Percentiles rank a stretch among this genome's conserved stretches.
Conservation (phyloP, 352 stramenopile genomes). For the Phytophthora crassamura region DNA sequence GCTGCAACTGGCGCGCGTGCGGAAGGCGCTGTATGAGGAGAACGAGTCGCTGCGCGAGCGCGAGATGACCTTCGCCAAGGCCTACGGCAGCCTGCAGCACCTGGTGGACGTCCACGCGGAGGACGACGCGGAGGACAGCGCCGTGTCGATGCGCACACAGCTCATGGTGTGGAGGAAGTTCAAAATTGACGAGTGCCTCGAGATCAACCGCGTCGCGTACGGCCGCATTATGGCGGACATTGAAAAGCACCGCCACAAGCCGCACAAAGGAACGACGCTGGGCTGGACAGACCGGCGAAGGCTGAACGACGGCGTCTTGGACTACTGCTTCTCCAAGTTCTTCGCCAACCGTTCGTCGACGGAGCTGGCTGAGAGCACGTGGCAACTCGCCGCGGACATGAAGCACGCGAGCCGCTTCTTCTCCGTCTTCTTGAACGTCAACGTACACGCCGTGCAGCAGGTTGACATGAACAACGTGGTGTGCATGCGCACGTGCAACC, state of each 20-base stretch:
- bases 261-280: conserved; percentile 41
- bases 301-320: conserved; percentile 35
- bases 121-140: conserved; percentile 24
- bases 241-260: conserved; percentile 44
- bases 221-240: conserved; percentile 41
- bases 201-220: conserved; percentile 50
- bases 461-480: conserved; percentile 54
- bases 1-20: conserved; percentile 41
- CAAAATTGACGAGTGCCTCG: conserved; percentile 51
- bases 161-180: conserved; percentile 47
- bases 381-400: conserved; percentile 38
- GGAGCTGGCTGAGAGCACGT: conserved; percentile 40
- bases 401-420: conserved; percentile 39
- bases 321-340: conserved; percentile 53
- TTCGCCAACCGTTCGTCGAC: conserved; percentile 36
- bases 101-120: conserved; percentile 47
- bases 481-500: conserved; percentile 49
- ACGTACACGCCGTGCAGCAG: conserved; percentile 46
- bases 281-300: conserved; percentile 50
- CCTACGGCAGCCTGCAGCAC: conserved; percentile 53
- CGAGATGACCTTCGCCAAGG: conserved; percentile 53
- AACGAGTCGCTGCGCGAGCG: conserved; percentile 47
- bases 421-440: conserved; percentile 53
- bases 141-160: conserved; percentile 33
- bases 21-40: conserved; percentile 50